A percentile compares a stretch with the other conserved stretches of the same genome.
Conservation (phyloP, 306 rosid genomes). For the Cicer cuneatum region DNA sequence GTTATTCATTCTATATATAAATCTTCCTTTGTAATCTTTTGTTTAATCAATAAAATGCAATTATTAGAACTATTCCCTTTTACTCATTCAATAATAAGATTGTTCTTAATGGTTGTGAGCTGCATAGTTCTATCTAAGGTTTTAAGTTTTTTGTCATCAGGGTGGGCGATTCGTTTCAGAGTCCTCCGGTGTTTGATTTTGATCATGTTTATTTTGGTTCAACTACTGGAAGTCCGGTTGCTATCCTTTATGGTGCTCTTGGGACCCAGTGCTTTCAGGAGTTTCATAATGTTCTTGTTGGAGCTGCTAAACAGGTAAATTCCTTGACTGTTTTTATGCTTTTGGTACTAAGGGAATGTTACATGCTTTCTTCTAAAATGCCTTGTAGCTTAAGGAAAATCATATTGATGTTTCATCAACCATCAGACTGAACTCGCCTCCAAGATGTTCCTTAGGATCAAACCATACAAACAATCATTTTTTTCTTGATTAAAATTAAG, state of each 20-base stretch:
- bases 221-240: constrained; percentile 66
- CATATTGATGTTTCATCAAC: neutral
- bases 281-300: constrained; percentile 72
- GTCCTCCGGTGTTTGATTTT: constrained; percentile 83
- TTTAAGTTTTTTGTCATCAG: constrained; percentile 49
- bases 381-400: constrained; percentile 21
- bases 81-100: neutral
- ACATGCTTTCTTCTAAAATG: constrained; percentile 30
- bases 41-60: too few species aligned
- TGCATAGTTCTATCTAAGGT: constrained; percentile 6
- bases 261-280: constrained; percentile 85
- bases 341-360: constrained; percentile 17
- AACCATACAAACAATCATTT: neutral
- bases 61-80: too few species aligned
- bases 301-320: constrained; percentile 82
- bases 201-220: constrained; percentile 87
- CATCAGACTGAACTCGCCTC: constrained; percentile 20
- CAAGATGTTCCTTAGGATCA: constrained; percentile 10
- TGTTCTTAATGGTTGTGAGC: constrained; percentile 4
- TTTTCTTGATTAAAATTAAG: neutral
- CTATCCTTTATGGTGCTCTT: constrained; percentile 90
- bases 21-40: too few species aligned
- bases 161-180: constrained; percentile 63
- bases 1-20: too few species aligned
- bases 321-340: constrained; percentile 27